A percentile compares a stretch with the other conserved stretches of the same genome.
Conservation (phyloP, 2,329 filamentous ascomycete species). For the Chrysoporthe deuterocubensis region DNA sequence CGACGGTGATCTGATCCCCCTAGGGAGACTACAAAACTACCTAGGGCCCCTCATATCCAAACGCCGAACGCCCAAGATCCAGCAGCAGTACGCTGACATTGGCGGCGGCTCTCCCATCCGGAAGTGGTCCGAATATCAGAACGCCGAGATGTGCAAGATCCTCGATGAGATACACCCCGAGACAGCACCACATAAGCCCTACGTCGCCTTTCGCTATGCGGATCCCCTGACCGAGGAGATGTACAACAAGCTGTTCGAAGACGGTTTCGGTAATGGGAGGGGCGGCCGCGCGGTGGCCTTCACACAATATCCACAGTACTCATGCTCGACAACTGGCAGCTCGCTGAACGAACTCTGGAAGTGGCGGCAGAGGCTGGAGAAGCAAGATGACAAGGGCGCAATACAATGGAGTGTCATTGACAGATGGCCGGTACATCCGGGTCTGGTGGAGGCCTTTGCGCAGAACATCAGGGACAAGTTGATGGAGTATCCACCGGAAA, state of each 20-base stretch:
- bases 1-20: constrained; percentile 92
- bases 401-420: constrained; percentile 99
- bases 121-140: constrained; percentile 97
- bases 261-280: constrained; percentile 87
- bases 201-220: constrained; percentile 96
- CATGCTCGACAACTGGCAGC: constrained; percentile 94
- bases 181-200: constrained; percentile 95
- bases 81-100: constrained; percentile 93
- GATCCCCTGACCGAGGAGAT: constrained; percentile 92
- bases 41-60: constrained; percentile 85
- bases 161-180: constrained; percentile 89
- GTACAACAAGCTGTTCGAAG: constrained; percentile 79
- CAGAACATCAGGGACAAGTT: constrained; percentile 88
- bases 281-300: constrained; percentile 96
- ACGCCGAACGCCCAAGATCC: constrained; percentile 91
- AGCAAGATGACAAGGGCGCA: constrained; percentile 64
- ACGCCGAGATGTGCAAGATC: constrained; percentile 94
- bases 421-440: constrained; percentile 90
- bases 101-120: constrained; percentile 97
- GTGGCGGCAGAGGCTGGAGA: constrained; percentile 87
- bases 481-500: constrained; percentile 80
- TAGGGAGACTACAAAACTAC: constrained; percentile 88
- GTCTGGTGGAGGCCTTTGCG: constrained; percentile 89
- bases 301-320: constrained; percentile 98
- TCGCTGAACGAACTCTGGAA: constrained; percentile 98